Base-by-base conservation (phyloP, 2,329 filamentous ascomycete genomes). In the Lasiodiplodia sp. region DNA sequence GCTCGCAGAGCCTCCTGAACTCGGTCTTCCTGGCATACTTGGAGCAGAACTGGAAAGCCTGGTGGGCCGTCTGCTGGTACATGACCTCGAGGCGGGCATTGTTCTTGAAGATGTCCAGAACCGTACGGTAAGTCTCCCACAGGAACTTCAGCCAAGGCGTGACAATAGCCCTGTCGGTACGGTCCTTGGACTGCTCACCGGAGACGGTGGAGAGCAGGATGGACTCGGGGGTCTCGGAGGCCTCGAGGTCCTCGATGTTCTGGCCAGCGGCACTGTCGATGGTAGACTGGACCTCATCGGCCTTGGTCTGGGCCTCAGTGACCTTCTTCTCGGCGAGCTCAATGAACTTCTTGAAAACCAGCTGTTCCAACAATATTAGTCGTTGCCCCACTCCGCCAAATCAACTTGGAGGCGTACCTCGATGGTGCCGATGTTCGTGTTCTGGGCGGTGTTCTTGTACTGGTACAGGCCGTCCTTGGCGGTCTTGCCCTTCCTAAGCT, bases 371-470 rank as follows among this genome's bases (percentile, higher is more conserved):
- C 52, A 28, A 23, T 49, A 38, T 69, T 38, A 68, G 67, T 44
- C 51, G 3, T 21, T 34, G 51, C 21, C 31, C 62, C 72, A 25
- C 40, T 55, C 37, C 28, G 37, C 55, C 25, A 18, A 11, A 12
- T 47, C 10, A 64, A 62, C 23, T 55, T 63, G 44, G 10, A n/a
- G n/a, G 65, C 80, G 70, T 84, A 93, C 92, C 89, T 98, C 96
- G 80, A 99, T 99, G 71, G 96, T 99, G 75, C 89, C 94, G 74
- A 99, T 94, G 80, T 98, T 98, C 75, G 95, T 97, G 85, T 99
- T 99, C 82, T 99, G 96, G 68, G 94, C 95, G 74, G 97, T 98
- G 82, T 99, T 99, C 88, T 99, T 99, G 88, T 99, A 99, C 82
- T 97, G 96, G 82, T 98, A 99, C 60, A 99, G 88, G 71, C 96